Evolutionary conservation across 2,329 filamentous ascomycete species (phyloP).

Genomic region (Claviceps paspali): DNA sequence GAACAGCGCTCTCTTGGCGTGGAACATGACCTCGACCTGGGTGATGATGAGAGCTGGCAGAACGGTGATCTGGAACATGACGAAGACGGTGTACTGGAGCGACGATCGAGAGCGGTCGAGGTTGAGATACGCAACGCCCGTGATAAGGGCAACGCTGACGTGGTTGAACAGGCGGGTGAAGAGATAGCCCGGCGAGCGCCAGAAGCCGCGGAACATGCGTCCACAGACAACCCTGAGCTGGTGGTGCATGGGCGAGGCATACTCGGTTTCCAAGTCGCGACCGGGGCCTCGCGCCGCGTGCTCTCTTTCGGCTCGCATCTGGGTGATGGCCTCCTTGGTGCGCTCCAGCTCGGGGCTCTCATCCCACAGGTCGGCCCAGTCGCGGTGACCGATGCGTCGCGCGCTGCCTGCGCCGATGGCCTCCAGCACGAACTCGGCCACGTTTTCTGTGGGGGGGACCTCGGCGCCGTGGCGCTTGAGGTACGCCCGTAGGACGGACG

Average conservation of each 20-base stretch:
- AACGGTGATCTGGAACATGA: conserved; percentile 81
- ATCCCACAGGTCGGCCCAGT: conserved; percentile 71
- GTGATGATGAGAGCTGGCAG: conserved; percentile 70
- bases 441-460: conserved; percentile 38
- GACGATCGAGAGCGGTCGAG: conserved; percentile 61
- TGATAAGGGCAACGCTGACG: conserved; percentile 60
- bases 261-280: conserved; percentile 53
- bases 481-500: conserved; percentile 51
- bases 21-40: conserved; percentile 69
- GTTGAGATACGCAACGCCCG: conserved; percentile 65
- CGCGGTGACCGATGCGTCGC: conserved; percentile 54
- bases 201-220: conserved; percentile 65
- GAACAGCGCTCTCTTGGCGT: conserved; percentile 64
- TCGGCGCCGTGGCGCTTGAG: conserved; percentile 45
- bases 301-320: conserved; percentile 47
- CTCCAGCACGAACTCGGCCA: conserved; percentile 73
- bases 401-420: conserved; percentile 63
- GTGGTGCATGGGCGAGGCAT: conserved; percentile 63
- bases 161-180: conserved; percentile 82
- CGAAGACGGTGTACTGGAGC: conserved; percentile 74
- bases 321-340: conserved; percentile 49
- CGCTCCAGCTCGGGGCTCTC: conserved; percentile 55
- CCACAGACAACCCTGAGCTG: conserved; percentile 63
- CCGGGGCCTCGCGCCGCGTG: conserved; percentile 25
- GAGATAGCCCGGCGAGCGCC: conserved; percentile 76